phyloP scores from a whole-genome alignment of 257 asterid species.

The Galeopsis tetrahit region DNA sequence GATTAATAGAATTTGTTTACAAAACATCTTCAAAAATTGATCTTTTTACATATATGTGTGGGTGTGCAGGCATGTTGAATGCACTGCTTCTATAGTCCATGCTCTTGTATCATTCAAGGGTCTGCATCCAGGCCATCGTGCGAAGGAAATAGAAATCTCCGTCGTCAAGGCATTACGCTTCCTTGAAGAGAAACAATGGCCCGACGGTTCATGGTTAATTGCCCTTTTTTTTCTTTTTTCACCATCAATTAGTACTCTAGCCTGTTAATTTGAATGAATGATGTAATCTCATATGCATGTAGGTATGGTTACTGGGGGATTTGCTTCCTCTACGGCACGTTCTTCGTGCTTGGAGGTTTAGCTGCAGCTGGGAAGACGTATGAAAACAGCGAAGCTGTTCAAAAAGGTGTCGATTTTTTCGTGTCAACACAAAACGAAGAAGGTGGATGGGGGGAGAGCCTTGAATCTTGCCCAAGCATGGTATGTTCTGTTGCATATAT shows the following conservation, averaged over 20 bases:
- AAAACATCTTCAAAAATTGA: background rate
- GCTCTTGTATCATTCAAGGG: slow-evolving; percentile 62
- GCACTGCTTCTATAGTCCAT: slow-evolving; percentile 55
- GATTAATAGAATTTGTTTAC: background rate
- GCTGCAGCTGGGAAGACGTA: slow-evolving; percentile 61
- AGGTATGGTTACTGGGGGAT: slow-evolving; percentile 91
- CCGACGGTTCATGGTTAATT: slow-evolving; percentile 78
- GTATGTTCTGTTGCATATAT: slow-evolving; percentile 34
- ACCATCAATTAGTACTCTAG: background rate
- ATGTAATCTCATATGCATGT: background rate
- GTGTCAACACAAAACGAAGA: slow-evolving; percentile 68
- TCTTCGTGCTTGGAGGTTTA: slow-evolving; percentile 58
- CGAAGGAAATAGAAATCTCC: slow-evolving; percentile 63
- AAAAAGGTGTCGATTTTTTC: slow-evolving; percentile 61
- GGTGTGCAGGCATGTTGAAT: slow-evolving; percentile 63
- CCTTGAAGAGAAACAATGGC: slow-evolving; percentile 61
- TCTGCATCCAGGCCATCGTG: slow-evolving; percentile 67
- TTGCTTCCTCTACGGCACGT: slow-evolving; percentile 77
- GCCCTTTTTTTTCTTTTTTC: background rate
- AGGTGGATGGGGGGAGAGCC: slow-evolving; percentile 93
- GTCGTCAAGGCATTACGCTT: slow-evolving; percentile 50
- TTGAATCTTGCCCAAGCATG: slow-evolving; percentile 82
- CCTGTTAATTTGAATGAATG: background rate
- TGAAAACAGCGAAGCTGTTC: slow-evolving; percentile 52
- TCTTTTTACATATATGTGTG: background rate